A percentile compares a stretch with the other conserved stretches of the same genome.
Conservation (phyloP, 1,139 yeast species). For the Taphrina communis region DNA sequence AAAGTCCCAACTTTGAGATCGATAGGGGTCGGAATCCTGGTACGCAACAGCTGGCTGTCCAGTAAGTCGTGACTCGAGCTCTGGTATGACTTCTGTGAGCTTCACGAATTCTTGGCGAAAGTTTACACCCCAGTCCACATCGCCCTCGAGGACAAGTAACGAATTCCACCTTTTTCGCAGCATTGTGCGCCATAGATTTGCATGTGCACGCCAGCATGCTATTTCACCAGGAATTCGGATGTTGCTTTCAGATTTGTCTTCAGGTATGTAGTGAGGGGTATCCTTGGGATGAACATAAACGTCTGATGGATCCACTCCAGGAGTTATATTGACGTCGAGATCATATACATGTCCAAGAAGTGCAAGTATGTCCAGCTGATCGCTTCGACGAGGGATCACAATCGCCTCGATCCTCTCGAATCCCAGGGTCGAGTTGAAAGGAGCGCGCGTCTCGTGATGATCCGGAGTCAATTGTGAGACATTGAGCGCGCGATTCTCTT, state of each 20-base stretch:
- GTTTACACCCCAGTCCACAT: background rate
- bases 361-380: constrained; percentile 1
- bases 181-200: constrained; percentile 7
- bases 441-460: background rate
- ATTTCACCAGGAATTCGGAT: background rate
- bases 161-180: background rate
- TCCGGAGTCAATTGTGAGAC: background rate
- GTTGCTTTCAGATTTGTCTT: background rate
- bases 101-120: background rate
- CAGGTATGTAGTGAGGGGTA: background rate
- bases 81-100: background rate
- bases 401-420: constrained; percentile 2
- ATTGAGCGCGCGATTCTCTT: background rate
- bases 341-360: background rate
- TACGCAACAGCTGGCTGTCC: background rate
- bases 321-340: background rate
- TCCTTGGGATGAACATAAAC: background rate
- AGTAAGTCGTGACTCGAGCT: background rate
- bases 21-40: background rate
- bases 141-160: background rate
- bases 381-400: background rate
- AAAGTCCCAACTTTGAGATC: constrained; percentile 1
- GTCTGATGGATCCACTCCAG: background rate
- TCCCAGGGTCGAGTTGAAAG: constrained; percentile 1
- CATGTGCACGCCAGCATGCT: constrained; percentile 7